Percentiles rank a stretch among this genome's conserved stretches.
phyloP scores from a whole-genome alignment of 257 asterid species.

The Scutellaria baicalensis region DNA sequence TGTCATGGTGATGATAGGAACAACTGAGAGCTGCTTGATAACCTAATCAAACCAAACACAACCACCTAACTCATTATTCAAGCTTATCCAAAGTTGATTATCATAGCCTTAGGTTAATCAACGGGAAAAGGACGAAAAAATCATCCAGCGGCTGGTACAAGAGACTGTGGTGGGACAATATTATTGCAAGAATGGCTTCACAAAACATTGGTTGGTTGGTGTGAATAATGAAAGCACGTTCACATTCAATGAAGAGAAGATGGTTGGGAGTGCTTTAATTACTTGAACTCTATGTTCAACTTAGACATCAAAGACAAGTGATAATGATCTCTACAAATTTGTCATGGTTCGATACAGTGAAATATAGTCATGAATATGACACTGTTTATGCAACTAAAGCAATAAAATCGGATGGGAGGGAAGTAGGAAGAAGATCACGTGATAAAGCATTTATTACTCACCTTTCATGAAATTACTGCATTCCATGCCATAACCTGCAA shows the following conservation, averaged over 20 bases:
- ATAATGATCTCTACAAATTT: too few species aligned
- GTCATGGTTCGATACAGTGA: too few species aligned
- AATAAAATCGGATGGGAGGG: too few species aligned
- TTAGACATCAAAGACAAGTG: not conserved
- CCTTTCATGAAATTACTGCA: slow-evolving; percentile 99
- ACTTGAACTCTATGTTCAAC: too few species aligned
- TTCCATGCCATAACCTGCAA: slow-evolving; percentile 97
- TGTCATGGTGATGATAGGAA: not conserved
- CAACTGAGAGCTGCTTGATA: slow-evolving; percentile 14
- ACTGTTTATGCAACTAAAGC: too few species aligned
- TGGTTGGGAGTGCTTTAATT: not conserved
- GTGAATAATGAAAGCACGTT: not conserved
- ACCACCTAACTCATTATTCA: slow-evolving; percentile 16
- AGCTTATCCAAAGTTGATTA: not conserved
- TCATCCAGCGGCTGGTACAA: not conserved
- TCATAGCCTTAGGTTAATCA: not conserved
- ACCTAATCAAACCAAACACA: slow-evolving; percentile 41
- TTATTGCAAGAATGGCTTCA: slow-evolving; percentile 1
- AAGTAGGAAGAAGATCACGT: slow-evolving; percentile 6
- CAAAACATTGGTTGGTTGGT: slow-evolving; percentile 3
- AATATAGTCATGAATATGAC: too few species aligned
- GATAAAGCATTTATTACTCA: slow-evolving; percentile 19
- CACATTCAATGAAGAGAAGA: slow-evolving; percentile 19
- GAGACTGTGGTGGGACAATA: not conserved
- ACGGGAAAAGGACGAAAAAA: not conserved